Conservation (phyloP, 768 basidiomycete species). For the Lentinula detonsa region DNA sequence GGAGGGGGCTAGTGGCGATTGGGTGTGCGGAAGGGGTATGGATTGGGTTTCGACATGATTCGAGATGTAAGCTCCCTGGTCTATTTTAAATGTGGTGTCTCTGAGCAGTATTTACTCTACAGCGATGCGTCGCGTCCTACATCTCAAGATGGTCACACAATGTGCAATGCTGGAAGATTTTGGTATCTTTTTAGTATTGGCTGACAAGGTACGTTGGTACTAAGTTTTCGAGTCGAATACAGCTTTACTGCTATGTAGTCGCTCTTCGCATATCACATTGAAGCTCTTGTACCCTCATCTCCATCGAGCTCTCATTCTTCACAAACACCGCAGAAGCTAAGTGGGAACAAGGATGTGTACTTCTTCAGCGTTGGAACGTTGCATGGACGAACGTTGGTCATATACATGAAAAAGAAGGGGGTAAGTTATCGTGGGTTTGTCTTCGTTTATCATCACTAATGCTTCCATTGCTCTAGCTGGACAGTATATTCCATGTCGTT, state of each 20-base stretch:
- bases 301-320: constrained; percentile 56
- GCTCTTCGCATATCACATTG: constrained; percentile 91
- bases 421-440: constrained; percentile 19
- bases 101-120: neutral
- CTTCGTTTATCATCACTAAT: no score
- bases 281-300: constrained; percentile 89
- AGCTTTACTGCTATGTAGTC: constrained; percentile 36
- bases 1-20: constrained; percentile 82
- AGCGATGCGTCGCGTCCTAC: constrained; percentile 92
- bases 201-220: constrained; percentile 62
- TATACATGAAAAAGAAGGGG: constrained; percentile 96
- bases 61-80: constrained; percentile 51
- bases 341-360: constrained; percentile 86
- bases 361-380: constrained; percentile 94
- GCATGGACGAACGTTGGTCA: constrained; percentile 81
- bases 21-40: constrained; percentile 96
- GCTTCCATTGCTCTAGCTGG: constrained; percentile 35
- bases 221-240: neutral
- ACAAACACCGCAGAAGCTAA: constrained; percentile 86
- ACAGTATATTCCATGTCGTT: constrained; percentile 95
- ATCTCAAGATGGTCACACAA: constrained; percentile 90
- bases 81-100: neutral
- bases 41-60: constrained; percentile 90
- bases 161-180: constrained; percentile 96
- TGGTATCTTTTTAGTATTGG: constrained; percentile 91